Conservation (phyloP, 345 rosid genomes). For the Moringa oleifera region DNA sequence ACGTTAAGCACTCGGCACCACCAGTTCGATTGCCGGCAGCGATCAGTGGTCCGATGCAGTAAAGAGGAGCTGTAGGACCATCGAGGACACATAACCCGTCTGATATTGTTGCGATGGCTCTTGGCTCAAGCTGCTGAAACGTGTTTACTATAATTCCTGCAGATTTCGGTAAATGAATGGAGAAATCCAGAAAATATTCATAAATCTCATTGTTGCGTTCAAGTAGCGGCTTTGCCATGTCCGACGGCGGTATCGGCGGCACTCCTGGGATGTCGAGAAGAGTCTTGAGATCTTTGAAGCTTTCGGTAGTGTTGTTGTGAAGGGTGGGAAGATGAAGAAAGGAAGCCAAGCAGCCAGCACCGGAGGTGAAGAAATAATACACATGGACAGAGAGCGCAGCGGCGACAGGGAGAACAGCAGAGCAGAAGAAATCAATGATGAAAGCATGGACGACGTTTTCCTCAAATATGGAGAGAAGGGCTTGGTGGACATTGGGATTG, state of each 20-base stretch:
- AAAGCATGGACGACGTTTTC: constrained; percentile 27
- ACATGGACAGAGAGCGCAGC: constrained; percentile 32
- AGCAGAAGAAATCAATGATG: constrained; percentile 47
- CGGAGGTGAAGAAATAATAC: constrained; percentile 41
- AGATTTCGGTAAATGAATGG: constrained; percentile 16
- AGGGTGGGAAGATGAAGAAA: constrained; percentile 29
- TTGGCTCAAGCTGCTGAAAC: constrained; percentile 44
- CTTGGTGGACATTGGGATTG: constrained; percentile 33
- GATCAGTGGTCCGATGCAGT: constrained; percentile 57
- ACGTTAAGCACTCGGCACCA: constrained; percentile 24
- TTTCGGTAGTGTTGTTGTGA: constrained; percentile 22
- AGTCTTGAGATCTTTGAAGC: constrained; percentile 33
- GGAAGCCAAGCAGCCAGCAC: constrained; percentile 30
- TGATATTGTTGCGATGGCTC: constrained; percentile 27
- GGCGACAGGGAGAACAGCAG: constrained; percentile 23
- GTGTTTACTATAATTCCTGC: constrained; percentile 53
- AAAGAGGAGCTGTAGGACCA: constrained; percentile 30
- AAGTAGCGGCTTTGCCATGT: constrained; percentile 20
- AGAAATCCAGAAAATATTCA: constrained; percentile 12
- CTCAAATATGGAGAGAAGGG: constrained; percentile 33
- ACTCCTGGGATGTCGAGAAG: constrained; percentile 36
- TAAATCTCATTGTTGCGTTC: constrained; percentile 30
- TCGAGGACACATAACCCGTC: constrained; percentile 41
- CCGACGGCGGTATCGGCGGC: constrained; percentile 26
- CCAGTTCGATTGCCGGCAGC: not conserved